Base-by-base conservation (phyloP, 192 early-diverging fungal species). In the Umbelopsis sp. region DNA sequence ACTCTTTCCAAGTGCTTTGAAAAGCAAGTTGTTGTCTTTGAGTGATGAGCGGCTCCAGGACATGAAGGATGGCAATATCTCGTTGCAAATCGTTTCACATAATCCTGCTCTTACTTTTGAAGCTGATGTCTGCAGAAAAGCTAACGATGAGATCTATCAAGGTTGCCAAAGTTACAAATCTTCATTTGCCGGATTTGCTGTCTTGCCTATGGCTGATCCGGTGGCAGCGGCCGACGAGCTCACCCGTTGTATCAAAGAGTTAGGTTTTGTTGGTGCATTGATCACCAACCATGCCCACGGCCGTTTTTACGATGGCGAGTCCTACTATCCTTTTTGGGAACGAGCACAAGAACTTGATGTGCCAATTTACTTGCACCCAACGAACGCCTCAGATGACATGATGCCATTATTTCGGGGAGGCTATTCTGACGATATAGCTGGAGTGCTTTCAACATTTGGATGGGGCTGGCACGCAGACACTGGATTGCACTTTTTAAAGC, bases 391-490 rank as follows among this genome's bases (percentile, higher is more conserved):
- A 2, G 20, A 64, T 16, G 61, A 64, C 7, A 30, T 30, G 13
- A 15, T 64, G 61, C 35, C 27, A 15, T 1, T 44, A 20, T 64
- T 41, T 37, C 11, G 30, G 12, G 61, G 61, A n/a, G 30, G 16
- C 30, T 64, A 64, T 16, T 22, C 22, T 30, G 61, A 10, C 11
- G 4, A 64, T 7, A 7, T 64, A 7, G 23, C 21, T 7, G 8
- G n/a, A 12, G 21, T 64, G 12, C 61, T 64, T 2, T 64, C 61
- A 10, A 64, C 61, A 16, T 64, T 44, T 11, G 61, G 61, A 9
- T 64, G 61, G 61, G 61, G 61, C 1, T 64, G 41, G 61, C 61
- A 64, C 20, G 30, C 61, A 12, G 61, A 64, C 20, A 30, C 23
- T 21, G 61, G 61, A 18, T 41, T 64, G 21, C 61, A 64, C 20